Evolutionary conservation across 2,329 filamentous ascomycete genomes (phyloP).

Genomic region (Cercospora sp.): DNA sequence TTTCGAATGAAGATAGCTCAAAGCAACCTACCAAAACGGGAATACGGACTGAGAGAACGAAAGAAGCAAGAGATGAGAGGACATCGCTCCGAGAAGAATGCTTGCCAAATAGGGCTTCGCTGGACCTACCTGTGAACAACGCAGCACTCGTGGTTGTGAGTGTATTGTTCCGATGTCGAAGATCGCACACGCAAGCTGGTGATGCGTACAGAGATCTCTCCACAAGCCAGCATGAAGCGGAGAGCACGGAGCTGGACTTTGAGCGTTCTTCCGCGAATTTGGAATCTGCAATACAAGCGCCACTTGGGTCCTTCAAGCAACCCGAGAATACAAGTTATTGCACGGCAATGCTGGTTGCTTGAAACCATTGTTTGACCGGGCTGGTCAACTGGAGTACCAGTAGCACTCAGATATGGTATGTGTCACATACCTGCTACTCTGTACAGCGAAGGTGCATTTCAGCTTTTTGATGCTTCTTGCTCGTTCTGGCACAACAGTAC

Average conservation of each 20-base stretch:
- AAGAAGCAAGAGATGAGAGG: not conserved
- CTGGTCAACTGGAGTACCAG: not conserved
- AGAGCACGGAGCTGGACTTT: not conserved
- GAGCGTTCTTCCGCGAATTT: not conserved
- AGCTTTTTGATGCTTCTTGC: not conserved
- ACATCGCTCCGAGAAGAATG: not conserved
- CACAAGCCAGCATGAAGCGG: not conserved
- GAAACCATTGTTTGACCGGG: not conserved
- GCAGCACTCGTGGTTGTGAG: not conserved
- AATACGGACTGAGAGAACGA: not conserved
- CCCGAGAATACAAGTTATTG: not conserved
- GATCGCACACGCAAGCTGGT: not conserved
- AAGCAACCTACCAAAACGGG: constrained; percentile 3
- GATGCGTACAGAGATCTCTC: not conserved
- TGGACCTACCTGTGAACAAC: not conserved
- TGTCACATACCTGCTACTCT: not conserved
- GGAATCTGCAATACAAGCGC: not conserved
- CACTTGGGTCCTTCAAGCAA: not conserved
- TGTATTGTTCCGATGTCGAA: not conserved
- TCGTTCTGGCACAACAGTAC: not conserved
- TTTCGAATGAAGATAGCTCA: constrained; percentile 15
- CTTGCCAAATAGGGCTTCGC: not conserved
- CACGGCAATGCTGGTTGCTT: not conserved
- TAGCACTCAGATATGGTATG: not conserved
- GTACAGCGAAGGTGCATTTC: not conserved